These are phyloP conservation scores for Hansfordia pulvinata DNA, from an alignment of 2,329 filamentous ascomycete genomes.

Conservation along the genomic window DNA sequence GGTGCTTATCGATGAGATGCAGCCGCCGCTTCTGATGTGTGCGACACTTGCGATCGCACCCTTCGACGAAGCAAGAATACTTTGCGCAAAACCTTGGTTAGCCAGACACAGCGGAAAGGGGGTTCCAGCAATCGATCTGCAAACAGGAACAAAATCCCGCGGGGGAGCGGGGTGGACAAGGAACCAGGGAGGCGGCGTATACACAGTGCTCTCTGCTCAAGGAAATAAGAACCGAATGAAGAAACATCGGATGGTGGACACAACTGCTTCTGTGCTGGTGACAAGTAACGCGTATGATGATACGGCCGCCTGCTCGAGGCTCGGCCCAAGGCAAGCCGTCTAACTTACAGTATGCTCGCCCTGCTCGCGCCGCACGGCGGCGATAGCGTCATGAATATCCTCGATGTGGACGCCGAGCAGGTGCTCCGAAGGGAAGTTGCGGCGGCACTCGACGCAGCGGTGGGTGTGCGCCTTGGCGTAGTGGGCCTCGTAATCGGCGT, in stretches of 20 bases:
- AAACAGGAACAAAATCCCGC: too few species aligned
- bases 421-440: conserved; percentile 77
- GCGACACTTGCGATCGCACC: conserved; percentile 72
- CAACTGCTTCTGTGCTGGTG: too few species aligned
- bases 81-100: conserved; percentile 23
- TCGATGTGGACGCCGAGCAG: conserved; percentile 75
- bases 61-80: conserved; percentile 84
- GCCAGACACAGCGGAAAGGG: conserved; percentile 2
- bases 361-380: conserved; percentile 55
- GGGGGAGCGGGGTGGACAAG: too few species aligned
- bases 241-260: too few species aligned
- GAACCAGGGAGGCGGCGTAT: too few species aligned
- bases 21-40: conserved; percentile 73
- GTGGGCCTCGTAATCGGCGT: conserved; percentile 76
- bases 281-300: too few species aligned
- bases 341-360: conserved; percentile 72
- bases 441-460: conserved; percentile 70
- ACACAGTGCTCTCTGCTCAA: too few species aligned
- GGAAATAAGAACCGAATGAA: too few species aligned
- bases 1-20: conserved; percentile 89
- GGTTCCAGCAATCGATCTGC: too few species aligned
- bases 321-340: too few species aligned
- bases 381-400: conserved; percentile 79
- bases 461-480: conserved; percentile 73
- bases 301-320: too few species aligned